Evolutionary conservation across 768 basidiomycete genomes (phyloP), one percentile per base, ranked within the genome.

Genomic region (Lactifluus hygrophoroides): DNA sequence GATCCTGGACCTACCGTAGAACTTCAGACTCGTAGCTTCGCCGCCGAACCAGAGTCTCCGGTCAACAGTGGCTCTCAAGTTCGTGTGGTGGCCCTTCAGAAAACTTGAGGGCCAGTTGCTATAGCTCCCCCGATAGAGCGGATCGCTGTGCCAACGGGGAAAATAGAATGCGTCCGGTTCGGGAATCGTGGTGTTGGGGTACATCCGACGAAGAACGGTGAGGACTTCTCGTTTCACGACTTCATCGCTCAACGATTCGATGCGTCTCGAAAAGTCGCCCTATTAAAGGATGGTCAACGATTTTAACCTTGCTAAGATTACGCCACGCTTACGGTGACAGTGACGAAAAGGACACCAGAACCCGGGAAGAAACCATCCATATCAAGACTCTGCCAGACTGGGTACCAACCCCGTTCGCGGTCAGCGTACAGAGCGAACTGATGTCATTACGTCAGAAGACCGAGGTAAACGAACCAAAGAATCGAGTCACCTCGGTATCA

Each of bases 41-140:
- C 83, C 84, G 0, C 83, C 78, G 61, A 85, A 86, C 75, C 79
- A 85, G 17, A 86, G 71, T 9, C 74, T 71, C 35, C 69, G 61
- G 5, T 70, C 71, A 17, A 85, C 71, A 21, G 80, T 82, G 5
- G 81, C 80, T 56, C 79, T 74, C 47, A 85, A 64, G 64, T 85
- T 83, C 27, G 77, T 70, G n/a, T 80, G 74, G 52, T 84, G 81
- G 9, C 68, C 71, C 16, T 73, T 74, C 11, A 79, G 68, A 61
- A 84, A 85, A 3, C 81, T 75, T 0, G 86, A 75, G 0, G 84
- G 85, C 84, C 84, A 87, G 59, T 85, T 88, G 21, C 81, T 82
- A 63, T 83, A 88, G 3, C 83, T 80, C 4, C 83, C 83, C 21
- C 82, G 75, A 67, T 75, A 82, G 28, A 71, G 69, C 3, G 78